Conservation (phyloP, 2,329 filamentous ascomycete genomes). For the Endoconidiophora polonica region DNA sequence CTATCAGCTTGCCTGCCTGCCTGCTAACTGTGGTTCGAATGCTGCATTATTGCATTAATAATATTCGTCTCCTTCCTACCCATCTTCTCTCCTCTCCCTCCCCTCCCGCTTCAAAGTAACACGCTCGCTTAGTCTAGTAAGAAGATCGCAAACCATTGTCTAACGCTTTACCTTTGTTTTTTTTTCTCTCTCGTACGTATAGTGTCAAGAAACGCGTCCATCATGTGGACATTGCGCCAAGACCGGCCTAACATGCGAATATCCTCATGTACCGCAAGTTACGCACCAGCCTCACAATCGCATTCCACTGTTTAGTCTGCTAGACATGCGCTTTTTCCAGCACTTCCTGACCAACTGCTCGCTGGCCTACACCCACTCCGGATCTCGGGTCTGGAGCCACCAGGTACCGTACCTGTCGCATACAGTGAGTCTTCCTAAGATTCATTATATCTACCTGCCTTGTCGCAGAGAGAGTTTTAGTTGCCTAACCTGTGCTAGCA, state of each 20-base stretch:
- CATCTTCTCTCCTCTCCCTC: neutral
- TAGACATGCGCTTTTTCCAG: slow-evolving; percentile 54
- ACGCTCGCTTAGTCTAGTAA: neutral
- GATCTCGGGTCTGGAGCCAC: slow-evolving; percentile 49
- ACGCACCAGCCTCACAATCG: slow-evolving; percentile 39
- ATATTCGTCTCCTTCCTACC: neutral
- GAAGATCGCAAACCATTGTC: neutral
- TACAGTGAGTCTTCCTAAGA: slow-evolving; percentile 29
- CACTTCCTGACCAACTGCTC: slow-evolving; percentile 46
- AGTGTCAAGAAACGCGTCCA: slow-evolving; percentile 51
- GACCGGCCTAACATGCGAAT: slow-evolving; percentile 45
- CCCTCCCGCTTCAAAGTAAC: neutral
- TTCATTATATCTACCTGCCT: neutral
- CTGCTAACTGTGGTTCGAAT: no score
- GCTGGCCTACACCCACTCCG: slow-evolving; percentile 47
- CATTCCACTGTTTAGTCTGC: slow-evolving; percentile 40
- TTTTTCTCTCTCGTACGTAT: neutral
- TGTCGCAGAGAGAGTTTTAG: neutral
- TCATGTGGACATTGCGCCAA: slow-evolving; percentile 47
- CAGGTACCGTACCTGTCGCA: slow-evolving; percentile 51
- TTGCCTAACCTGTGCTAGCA: slow-evolving; percentile 25
- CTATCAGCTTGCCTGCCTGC: neutral
- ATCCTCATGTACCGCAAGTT: slow-evolving; percentile 35
- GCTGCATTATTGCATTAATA: no score
- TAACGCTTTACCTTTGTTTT: neutral